phyloP scores from a whole-genome alignment of 257 asterid genomes.

The Solanum peruvianum region DNA sequence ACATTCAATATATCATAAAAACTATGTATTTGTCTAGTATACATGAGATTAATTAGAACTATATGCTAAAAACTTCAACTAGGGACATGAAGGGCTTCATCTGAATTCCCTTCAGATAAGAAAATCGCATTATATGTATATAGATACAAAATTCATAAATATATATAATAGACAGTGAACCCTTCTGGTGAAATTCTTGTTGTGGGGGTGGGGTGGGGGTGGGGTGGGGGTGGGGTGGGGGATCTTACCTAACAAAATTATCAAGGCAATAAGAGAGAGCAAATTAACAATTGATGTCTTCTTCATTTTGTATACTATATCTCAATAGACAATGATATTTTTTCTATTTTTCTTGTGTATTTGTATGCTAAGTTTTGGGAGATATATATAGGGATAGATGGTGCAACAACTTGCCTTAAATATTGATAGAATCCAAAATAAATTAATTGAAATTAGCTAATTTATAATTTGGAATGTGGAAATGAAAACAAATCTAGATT shows the following conservation, averaged over 20 bases:
- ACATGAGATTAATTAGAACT: not conserved
- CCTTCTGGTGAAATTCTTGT: too few species aligned
- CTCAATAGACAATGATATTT: not conserved
- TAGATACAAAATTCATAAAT: too few species aligned
- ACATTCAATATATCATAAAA: not conserved
- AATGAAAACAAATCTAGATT: not conserved
- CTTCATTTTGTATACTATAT: not conserved
- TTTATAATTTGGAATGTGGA: not conserved
- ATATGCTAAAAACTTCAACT: not conserved
- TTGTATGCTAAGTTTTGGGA: not conserved
- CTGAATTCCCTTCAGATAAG: too few species aligned
- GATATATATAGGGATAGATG: not conserved
- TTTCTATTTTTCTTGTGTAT: not conserved
- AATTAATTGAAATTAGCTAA: not conserved
- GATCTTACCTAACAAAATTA: not conserved
- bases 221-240: accelerated
- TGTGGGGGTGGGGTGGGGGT: accelerated
- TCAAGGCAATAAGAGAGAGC: not conserved
- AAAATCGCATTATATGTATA: too few species aligned
- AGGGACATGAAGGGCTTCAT: not conserved
- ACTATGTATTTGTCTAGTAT: not conserved
- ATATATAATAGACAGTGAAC: too few species aligned
- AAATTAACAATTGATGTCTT: not conserved
- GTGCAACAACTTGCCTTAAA: not conserved
- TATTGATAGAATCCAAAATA: too few species aligned